Conservation (phyloP, 108 stramenopile species). For the Skeletonema costatum region DNA sequence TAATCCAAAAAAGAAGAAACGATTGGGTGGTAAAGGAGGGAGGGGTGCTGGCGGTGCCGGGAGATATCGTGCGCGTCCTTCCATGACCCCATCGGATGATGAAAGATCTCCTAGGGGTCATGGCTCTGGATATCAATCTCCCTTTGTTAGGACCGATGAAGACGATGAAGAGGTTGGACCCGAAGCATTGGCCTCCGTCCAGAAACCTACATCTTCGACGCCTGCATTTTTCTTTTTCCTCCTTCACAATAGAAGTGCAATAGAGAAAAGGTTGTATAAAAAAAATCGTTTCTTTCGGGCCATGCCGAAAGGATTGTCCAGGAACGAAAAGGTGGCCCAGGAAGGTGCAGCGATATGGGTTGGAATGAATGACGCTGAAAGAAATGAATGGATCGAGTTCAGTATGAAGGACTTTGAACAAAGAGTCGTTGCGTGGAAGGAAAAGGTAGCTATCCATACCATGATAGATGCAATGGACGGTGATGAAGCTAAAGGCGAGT, state of each 20-base stretch:
- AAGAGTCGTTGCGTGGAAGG: constrained; percentile 80
- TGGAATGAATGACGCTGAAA: constrained; percentile 50
- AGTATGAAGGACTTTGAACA: constrained; percentile 79
- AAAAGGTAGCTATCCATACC: constrained; percentile 73
- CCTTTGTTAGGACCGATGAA: constrained; percentile 33
- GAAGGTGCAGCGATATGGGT: constrained; percentile 77
- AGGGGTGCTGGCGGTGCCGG: constrained; percentile 24
- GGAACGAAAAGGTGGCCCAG: constrained; percentile 80
- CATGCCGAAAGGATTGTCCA: constrained; percentile 61
- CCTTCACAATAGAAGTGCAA: constrained; percentile 62
- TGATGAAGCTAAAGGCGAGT: constrained; percentile 15
- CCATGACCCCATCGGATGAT: constrained; percentile 18
- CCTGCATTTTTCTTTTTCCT: constrained; percentile 60
- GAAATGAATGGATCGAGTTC: constrained; percentile 60
- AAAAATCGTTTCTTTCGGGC: constrained; percentile 67
- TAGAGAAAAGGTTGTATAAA: constrained; percentile 64
- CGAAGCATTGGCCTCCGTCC: constrained; percentile 31
- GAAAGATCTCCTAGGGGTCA: not conserved
- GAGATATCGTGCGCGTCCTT: constrained; percentile 6
- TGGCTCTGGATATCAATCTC: constrained; percentile 44
- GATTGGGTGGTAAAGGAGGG: constrained; percentile 19
- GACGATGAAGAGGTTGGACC: constrained; percentile 47
- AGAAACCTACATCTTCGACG: constrained; percentile 36
- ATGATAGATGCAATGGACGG: constrained; percentile 52
- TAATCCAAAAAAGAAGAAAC: constrained; percentile 14